These are phyloP conservation scores for Wallacemonas sp. DNA, from an alignment of 208 protist species.

Conservation along the genomic window DNA sequence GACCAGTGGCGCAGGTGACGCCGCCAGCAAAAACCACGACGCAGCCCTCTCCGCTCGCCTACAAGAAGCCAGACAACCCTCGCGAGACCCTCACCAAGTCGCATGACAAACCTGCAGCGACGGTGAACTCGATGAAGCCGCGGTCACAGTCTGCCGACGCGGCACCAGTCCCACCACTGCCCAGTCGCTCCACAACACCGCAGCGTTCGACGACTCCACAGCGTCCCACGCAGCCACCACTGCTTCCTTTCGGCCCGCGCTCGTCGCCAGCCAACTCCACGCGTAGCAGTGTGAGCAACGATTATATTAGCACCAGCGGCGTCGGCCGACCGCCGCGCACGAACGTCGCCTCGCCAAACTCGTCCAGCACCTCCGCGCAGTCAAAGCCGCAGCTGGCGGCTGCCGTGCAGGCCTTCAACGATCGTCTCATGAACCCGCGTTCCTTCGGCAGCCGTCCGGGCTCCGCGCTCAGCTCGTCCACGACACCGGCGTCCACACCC, in stretches of 20 bases:
- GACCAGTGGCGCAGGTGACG: no score
- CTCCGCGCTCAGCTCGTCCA: neutral
- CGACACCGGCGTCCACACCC: neutral
- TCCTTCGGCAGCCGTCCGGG: neutral
- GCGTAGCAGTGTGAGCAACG: neutral
- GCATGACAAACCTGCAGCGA: no score
- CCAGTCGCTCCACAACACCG: no score
- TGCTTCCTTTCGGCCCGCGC: neutral
- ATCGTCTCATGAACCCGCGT: neutral
- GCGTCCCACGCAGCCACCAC: neutral
- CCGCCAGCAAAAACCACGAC: no score
- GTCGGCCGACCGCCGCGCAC: neutral
- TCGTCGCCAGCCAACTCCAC: neutral
- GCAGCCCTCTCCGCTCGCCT: neutral
- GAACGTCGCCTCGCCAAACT: neutral
- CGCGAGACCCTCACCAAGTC: neutral
- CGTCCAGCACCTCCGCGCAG: neutral
- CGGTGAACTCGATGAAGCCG: no score
- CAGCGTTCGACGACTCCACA: slow-evolving; percentile 1
- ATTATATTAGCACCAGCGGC: neutral
- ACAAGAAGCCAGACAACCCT: slow-evolving; percentile 8
- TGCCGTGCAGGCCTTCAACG: slow-evolving; percentile 9
- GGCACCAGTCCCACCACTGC: no score
- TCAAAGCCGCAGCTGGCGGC: neutral
- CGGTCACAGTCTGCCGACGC: no score